A percentile compares a stretch with the other conserved stretches of the same genome.
phyloP scores from a whole-genome alignment of 139 green algal species.

The Volvox reticuliferus region DNA sequence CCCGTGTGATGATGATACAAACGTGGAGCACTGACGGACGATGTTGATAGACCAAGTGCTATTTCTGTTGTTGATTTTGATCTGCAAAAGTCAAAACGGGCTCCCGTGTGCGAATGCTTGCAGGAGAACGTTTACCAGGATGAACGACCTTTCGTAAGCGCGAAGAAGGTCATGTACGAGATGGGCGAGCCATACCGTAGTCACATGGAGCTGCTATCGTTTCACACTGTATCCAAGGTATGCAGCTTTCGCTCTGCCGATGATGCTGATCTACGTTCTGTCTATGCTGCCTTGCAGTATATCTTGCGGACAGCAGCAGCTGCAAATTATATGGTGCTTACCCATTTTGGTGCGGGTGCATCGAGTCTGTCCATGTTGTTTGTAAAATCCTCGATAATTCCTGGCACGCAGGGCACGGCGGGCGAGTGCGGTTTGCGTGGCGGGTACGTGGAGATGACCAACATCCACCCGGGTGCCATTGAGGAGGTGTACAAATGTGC shows the following conservation, averaged over 20 bases:
- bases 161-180: constrained; percentile 85
- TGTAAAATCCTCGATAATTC: too few relatives aligned
- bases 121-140: constrained; percentile 71
- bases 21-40: too few relatives aligned
- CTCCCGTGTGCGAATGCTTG: not conserved
- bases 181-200: constrained; percentile 75
- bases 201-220: constrained; percentile 83
- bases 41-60: too few relatives aligned
- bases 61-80: too few relatives aligned
- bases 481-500: constrained; percentile 91
- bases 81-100: too few relatives aligned
- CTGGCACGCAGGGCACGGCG: constrained; percentile 57
- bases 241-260: not conserved
- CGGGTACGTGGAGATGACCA: constrained; percentile 90
- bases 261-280: too few relatives aligned
- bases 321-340: too few relatives aligned
- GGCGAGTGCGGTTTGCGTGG: constrained; percentile 87
- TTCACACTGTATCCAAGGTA: constrained; percentile 87
- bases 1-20: too few relatives aligned
- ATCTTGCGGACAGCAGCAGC: too few relatives aligned
- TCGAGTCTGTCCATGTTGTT: too few relatives aligned
- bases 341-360: too few relatives aligned
- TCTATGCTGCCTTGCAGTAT: too few relatives aligned
- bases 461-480: constrained; percentile 82
- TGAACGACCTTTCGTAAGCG: constrained; percentile 85